Evolutionary conservation across 768 basidiomycete genomes (phyloP).

Genomic region (Clitopilus hobsonii): DNA sequence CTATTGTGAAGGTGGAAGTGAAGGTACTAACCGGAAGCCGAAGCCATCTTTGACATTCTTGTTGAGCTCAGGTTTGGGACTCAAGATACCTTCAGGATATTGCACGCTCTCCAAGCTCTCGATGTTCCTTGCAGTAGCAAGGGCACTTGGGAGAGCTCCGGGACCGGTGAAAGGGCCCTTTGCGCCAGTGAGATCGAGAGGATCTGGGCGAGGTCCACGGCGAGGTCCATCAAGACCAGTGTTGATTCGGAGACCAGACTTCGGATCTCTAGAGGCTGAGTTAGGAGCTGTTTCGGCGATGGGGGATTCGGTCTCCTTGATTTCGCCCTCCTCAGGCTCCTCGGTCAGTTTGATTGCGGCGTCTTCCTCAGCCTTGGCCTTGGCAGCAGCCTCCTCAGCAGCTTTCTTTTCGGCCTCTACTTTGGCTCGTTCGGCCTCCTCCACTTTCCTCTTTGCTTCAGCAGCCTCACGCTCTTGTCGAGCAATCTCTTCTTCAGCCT

Average conservation of each 20-base stretch:
- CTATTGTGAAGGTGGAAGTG: neutral
- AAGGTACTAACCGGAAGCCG: constrained; percentile 68
- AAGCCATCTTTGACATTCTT: constrained; percentile 69
- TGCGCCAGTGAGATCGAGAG: constrained; percentile 61
- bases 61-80: constrained; percentile 85
- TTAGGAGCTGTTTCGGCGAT: constrained; percentile 19
- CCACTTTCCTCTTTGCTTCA: constrained; percentile 30
- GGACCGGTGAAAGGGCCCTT: constrained; percentile 36
- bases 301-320: neutral
- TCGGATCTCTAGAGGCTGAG: constrained; percentile 29
- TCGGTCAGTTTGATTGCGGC: constrained; percentile 14
- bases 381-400: constrained; percentile 40
- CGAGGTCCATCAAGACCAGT: constrained; percentile 40
- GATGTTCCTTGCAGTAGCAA: constrained; percentile 82
- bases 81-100: constrained; percentile 81
- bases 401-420: constrained; percentile 24
- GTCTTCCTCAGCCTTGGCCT: constrained; percentile 37
- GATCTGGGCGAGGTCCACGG: constrained; percentile 65
- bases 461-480: constrained; percentile 33
- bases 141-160: constrained; percentile 51
- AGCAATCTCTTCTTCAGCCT: constrained; percentile 27
- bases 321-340: neutral
- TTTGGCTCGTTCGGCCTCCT: constrained; percentile 24
- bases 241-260: constrained; percentile 53
- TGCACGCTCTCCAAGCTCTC: constrained; percentile 71